Evolutionary conservation across 306 rosid genomes (phyloP).

Genomic region (Ormosia emarginata): DNA sequence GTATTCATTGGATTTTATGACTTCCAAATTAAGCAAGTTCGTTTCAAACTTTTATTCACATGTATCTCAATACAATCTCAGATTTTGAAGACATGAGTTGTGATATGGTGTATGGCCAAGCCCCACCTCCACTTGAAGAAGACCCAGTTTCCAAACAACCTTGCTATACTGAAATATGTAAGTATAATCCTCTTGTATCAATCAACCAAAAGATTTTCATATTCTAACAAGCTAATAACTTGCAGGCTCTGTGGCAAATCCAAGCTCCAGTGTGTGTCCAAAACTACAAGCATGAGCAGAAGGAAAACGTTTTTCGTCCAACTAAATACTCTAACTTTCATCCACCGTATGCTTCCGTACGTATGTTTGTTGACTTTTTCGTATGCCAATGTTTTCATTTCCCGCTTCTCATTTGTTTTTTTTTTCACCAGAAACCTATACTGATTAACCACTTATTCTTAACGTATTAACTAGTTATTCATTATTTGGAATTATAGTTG

Average conservation of each 20-base stretch:
- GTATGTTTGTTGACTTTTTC: no score
- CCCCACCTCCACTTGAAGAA: constrained; percentile 77
- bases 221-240: constrained; percentile 18
- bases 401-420: no score
- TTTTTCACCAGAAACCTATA: no score
- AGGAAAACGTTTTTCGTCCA: no score
- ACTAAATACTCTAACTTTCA: no score
- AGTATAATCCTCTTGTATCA: constrained; percentile 22
- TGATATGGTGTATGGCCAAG: constrained; percentile 94
- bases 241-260: constrained; percentile 74
- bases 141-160: constrained; percentile 88
- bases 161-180: constrained; percentile 71
- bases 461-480: no score
- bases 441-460: no score
- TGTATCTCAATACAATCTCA: constrained; percentile 25
- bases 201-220: background rate
- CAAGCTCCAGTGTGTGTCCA: constrained; percentile 55
- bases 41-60: background rate
- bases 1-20: background rate
- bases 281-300: constrained; percentile 66
- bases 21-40: background rate
- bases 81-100: constrained; percentile 99
- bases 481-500: no score
- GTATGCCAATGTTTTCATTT: no score
- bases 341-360: no score